Base-by-base conservation (phyloP, 371 early-diverging fungal species). In the Chytridiales sp. region DNA sequence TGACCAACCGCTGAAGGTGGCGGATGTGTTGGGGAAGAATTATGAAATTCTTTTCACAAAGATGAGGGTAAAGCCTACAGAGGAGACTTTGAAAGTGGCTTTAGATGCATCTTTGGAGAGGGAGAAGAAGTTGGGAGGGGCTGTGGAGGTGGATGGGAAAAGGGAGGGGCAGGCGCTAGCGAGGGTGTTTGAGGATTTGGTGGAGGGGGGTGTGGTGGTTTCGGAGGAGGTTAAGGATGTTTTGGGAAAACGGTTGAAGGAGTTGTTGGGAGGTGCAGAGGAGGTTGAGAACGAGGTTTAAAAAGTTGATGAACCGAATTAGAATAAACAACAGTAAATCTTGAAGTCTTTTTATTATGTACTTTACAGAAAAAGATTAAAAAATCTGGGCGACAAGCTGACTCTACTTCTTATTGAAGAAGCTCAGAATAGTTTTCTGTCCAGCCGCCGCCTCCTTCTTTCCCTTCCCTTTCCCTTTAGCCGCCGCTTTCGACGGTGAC, bases 401-500 rank as follows among this genome's bases (percentile, higher is more conserved):
- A 50, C 1, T 30, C 11, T 26, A 29, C 41, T 29, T 29, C 59
- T 50, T 59, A 19, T 35, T 35, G 27, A 61, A 61, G 53, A 61
- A 61, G 38, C 53, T 43, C 29, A 27, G 17, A 6, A 61, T 17
- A 39, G 40, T 42, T 21, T 48, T 59, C 40, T 59, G 59, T 2
- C 59, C 58, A 9, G 26, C 24, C 21, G n/a, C 24, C 13, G 55
- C 51, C 27, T 22, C 34, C 35, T 47, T 56, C 44, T 47, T 56
- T 3, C 32, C 35, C 15, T 17, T 29, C 22, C 47, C 34, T 30
- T 47, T 55, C 21, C 41, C 40, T n/a, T 44, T 53, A n/a, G n/a
- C n/a, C n/a, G n/a, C n/a, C 42, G 32, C 40, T 32, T 62, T 62
- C 11, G 36, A 19, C 6, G 61, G 61, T 4, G 59, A 59, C n/a